phyloP scores from a whole-genome alignment of 2,329 filamentous ascomycete genomes.

The Stagonosporopsis rhizophila region DNA sequence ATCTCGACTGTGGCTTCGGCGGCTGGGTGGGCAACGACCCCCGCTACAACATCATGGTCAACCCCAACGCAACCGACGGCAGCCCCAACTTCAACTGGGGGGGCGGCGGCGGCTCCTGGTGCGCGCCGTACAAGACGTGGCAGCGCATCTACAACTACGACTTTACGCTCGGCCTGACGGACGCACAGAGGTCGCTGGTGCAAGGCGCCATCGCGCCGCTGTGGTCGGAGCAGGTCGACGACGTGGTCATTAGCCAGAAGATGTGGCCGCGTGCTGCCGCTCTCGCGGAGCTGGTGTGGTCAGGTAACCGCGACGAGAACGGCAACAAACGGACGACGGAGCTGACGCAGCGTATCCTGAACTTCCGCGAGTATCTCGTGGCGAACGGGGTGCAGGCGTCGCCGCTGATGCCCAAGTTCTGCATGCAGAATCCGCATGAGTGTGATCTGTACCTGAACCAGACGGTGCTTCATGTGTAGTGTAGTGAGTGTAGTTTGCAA shows the following conservation, averaged over 20 bases:
- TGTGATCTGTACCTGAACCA: conserved; percentile 65
- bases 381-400: conserved; percentile 61
- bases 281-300: conserved; percentile 63
- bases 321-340: conserved; percentile 61
- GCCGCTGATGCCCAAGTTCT: conserved; percentile 64
- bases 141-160: conserved; percentile 67
- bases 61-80: conserved; percentile 54
- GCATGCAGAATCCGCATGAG: conserved; percentile 63
- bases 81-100: conserved; percentile 62
- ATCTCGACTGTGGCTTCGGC: conserved; percentile 64
- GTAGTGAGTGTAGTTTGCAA: background rate
- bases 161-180: conserved; percentile 59
- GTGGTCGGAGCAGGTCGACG: conserved; percentile 64
- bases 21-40: conserved; percentile 63
- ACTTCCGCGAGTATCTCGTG: conserved; percentile 66
- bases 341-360: conserved; percentile 64
- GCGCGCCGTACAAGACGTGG: conserved; percentile 66
- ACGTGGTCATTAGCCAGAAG: conserved; percentile 57
- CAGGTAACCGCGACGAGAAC: conserved; percentile 58
- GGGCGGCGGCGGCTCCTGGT: conserved; percentile 64
- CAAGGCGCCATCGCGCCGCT: conserved; percentile 61
- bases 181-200: conserved; percentile 56
- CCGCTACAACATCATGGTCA: conserved; percentile 62
- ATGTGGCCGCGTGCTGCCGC: conserved; percentile 66
- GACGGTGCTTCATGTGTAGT: conserved; percentile 38